Conservation (phyloP, 306 rosid genomes). For the Trifolium pratense region DNA sequence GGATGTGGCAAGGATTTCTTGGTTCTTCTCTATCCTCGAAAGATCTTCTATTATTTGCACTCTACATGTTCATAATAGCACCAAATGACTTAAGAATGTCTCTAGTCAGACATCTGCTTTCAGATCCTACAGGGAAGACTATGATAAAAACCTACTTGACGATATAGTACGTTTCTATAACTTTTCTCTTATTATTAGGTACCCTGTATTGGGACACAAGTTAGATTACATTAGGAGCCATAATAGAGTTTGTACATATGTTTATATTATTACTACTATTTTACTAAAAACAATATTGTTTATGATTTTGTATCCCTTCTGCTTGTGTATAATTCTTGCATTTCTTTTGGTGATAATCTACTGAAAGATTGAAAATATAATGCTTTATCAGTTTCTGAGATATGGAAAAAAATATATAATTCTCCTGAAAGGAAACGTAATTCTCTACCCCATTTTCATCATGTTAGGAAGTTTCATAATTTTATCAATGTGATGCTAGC, state of each 20-base stretch:
- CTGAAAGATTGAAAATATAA: no score
- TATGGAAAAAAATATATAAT: no score
- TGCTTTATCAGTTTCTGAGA: no score
- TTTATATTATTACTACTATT: conserved; percentile 9
- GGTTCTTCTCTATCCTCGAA: conserved; percentile 89
- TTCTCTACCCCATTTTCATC: no score
- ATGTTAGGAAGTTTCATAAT: no score
- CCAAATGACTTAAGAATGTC: conserved; percentile 86
- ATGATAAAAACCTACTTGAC: conserved; percentile 88
- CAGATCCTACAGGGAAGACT: conserved; percentile 91
- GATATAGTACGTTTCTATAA: conserved; percentile 45
- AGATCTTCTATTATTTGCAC: conserved; percentile 75
- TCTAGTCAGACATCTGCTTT: conserved; percentile 82
- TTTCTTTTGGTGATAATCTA: no score
- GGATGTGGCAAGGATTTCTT: conserved; percentile 99
- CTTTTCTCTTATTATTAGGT: conserved; percentile 20
- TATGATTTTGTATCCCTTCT: conserved; percentile 25
- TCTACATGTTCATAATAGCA: conserved; percentile 89
- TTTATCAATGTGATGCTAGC: no score
- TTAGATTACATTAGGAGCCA: conserved; percentile 49
- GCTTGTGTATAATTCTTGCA: conserved; percentile 9
- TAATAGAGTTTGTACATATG: conserved; percentile 36
- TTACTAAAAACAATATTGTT: conserved; percentile 23
- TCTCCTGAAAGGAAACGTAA: no score
- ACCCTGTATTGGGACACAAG: conserved; percentile 40